phyloP scores from a whole-genome alignment of 2,329 filamentous ascomycete genomes.

The Mollisiaceae sp. region DNA sequence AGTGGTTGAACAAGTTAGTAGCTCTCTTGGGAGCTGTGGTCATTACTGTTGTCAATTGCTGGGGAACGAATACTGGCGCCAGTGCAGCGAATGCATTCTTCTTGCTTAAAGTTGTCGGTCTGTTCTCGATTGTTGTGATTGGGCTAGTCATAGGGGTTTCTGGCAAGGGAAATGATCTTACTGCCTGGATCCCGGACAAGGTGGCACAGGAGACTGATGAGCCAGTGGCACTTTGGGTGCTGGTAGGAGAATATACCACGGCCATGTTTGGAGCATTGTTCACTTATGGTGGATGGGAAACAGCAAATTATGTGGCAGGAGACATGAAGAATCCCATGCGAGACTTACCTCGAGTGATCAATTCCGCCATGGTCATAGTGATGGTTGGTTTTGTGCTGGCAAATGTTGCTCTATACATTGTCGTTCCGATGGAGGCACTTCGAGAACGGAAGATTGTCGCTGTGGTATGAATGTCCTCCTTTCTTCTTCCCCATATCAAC shows the following conservation, averaged over 20 bases:
- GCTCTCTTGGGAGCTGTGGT: background rate
- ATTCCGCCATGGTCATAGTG: slow-evolving; percentile 6
- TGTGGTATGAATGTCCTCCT: background rate
- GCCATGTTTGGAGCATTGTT: slow-evolving; percentile 5
- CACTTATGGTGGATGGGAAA: slow-evolving; percentile 7
- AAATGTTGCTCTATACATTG: slow-evolving; percentile 5
- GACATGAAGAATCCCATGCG: slow-evolving; percentile 6
- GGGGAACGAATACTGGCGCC: slow-evolving; percentile 1
- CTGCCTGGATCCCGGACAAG: slow-evolving; percentile 2
- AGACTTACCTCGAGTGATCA: slow-evolving; percentile 5
- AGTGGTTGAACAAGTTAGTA: background rate
- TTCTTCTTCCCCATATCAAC: no score
- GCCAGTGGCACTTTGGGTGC: background rate
- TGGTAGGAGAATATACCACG: slow-evolving; percentile 7
- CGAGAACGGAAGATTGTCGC: slow-evolving; percentile 3
- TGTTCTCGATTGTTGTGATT: slow-evolving; percentile 7
- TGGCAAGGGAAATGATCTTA: slow-evolving; percentile 2
- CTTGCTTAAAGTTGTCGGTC: background rate
- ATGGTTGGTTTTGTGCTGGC: slow-evolving; percentile 6
- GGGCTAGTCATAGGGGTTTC: background rate
- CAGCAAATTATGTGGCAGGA: slow-evolving; percentile 1
- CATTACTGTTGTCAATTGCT: slow-evolving; percentile 5
- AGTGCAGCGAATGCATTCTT: slow-evolving; percentile 3
- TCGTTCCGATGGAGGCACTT: slow-evolving; percentile 1
- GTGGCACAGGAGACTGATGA: background rate